Conservation (phyloP, 225 moss, liverwort and hornwort species). For the Rhytidiadelphus loreus region DNA sequence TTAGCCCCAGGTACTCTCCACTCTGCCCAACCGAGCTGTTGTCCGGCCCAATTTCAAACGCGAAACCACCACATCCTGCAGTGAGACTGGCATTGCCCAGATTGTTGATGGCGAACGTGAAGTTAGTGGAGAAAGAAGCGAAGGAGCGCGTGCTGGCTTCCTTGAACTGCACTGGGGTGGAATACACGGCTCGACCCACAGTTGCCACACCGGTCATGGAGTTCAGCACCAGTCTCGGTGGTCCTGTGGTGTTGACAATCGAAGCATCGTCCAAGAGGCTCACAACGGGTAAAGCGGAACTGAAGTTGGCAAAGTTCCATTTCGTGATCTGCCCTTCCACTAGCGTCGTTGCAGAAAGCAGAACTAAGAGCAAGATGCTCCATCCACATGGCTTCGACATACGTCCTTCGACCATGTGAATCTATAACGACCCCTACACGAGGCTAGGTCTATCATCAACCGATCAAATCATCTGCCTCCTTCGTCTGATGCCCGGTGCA, state of each 20-base stretch:
- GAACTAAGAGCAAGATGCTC: neutral
- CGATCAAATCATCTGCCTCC: neutral
- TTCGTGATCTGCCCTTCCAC: slow-evolving; percentile 7
- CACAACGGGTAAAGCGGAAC: neutral
- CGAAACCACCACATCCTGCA: slow-evolving; percentile 41
- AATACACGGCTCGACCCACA: slow-evolving; percentile 27
- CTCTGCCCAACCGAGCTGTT: slow-evolving; percentile 30
- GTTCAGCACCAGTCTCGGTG: slow-evolving; percentile 15
- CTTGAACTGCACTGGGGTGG: slow-evolving; percentile 19
- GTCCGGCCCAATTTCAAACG: slow-evolving; percentile 32
- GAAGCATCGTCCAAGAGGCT: neutral
- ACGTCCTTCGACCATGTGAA: slow-evolving; percentile 2
- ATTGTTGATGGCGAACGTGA: slow-evolving; percentile 39
- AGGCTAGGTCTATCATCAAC: neutral
- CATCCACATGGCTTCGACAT: slow-evolving; percentile 14
- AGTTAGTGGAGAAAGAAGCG: slow-evolving; percentile 56
- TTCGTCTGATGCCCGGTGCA: neutral
- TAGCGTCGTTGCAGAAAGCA: neutral
- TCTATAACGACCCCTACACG: neutral
- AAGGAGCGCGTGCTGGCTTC: neutral
- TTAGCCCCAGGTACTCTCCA: slow-evolving; percentile 33
- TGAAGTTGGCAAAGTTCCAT: slow-evolving; percentile 27
- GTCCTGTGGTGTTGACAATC: slow-evolving; percentile 8
- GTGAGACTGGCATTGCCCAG: neutral
- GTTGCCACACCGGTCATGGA: neutral